Evolutionary conservation across 805 yeast genomes (phyloP).

Genomic region (Maudiozyma turicensis): DNA sequence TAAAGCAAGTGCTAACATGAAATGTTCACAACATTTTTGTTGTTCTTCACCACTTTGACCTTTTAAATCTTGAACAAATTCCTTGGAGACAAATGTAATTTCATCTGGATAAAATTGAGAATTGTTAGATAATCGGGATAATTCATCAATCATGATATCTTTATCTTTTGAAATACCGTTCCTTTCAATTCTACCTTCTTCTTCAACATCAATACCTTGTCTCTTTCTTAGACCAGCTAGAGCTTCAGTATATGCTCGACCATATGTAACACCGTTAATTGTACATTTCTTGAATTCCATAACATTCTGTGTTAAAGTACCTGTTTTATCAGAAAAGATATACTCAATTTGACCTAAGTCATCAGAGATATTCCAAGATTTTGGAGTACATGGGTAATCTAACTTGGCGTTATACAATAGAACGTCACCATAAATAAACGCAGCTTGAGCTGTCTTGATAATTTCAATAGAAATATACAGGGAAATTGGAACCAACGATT

Average conservation of each 20-base stretch:
- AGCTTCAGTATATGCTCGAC: slow-evolving; percentile 78
- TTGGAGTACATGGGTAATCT: slow-evolving; percentile 77
- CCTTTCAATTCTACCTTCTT: slow-evolving; percentile 44
- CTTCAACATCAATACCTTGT: slow-evolving; percentile 65
- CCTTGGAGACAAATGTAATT: slow-evolving; percentile 58
- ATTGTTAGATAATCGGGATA: slow-evolving; percentile 32
- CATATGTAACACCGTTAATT: slow-evolving; percentile 62
- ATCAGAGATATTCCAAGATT: slow-evolving; percentile 78
- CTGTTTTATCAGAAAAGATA: slow-evolving; percentile 77
- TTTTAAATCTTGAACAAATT: slow-evolving; percentile 51
- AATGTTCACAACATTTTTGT: slow-evolving; percentile 54
- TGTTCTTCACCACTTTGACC: slow-evolving; percentile 40
- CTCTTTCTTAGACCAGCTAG: slow-evolving; percentile 68
- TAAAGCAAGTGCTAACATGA: slow-evolving; percentile 64
- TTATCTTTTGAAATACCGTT: slow-evolving; percentile 48
- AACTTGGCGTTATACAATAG: slow-evolving; percentile 56
- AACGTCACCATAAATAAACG: slow-evolving; percentile 67
- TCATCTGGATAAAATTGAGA: slow-evolving; percentile 44
- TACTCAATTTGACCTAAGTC: slow-evolving; percentile 82
- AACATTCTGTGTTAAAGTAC: slow-evolving; percentile 73
- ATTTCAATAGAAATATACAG: slow-evolving; percentile 74
- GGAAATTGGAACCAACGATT: slow-evolving; percentile 75
- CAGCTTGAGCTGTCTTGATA: slow-evolving; percentile 74
- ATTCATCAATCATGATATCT: slow-evolving; percentile 44
- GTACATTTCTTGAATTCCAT: slow-evolving; percentile 83